Evolutionary conservation across 257 asterid genomes (phyloP).

Genomic region (Gentiana straminea): DNA sequence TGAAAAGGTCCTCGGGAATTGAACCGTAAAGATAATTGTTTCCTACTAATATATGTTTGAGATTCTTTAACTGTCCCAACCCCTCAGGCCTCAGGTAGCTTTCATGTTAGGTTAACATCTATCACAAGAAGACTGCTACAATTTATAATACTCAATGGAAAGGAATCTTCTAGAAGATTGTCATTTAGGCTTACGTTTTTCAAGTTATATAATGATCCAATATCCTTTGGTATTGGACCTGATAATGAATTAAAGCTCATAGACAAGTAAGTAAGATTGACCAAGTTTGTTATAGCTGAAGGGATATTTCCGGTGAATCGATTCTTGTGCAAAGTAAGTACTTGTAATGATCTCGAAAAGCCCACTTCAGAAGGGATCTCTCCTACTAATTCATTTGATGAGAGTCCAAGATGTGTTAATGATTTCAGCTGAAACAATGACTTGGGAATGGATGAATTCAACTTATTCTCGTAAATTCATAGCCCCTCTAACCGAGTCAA

Average conservation of each 20-base stretch:
- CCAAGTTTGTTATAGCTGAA: conserved; percentile 35
- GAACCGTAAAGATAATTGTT: conserved; percentile 35
- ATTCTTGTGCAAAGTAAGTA: conserved; percentile 65
- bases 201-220: conserved; percentile 50
- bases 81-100: conserved; percentile 45
- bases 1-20: conserved; percentile 54
- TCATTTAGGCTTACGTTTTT: conserved; percentile 41
- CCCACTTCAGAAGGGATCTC: conserved; percentile 36
- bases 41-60: conserved; percentile 39
- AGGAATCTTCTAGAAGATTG: conserved; percentile 44
- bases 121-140: conserved; percentile 45
- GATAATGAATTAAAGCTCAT: conserved; percentile 46
- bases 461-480: conserved; percentile 34
- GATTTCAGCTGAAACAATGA: conserved; percentile 39
- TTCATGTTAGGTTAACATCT: conserved; percentile 22
- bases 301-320: conserved; percentile 60
- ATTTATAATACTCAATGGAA: conserved; percentile 50
- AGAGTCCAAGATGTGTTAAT: conserved; percentile 43
- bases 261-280: conserved; percentile 54
- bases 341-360: conserved; percentile 39
- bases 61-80: conserved; percentile 33
- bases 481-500: conserved; percentile 31
- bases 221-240: conserved; percentile 48
- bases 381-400: conserved; percentile 46
- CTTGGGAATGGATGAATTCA: conserved; percentile 56